These are phyloP conservation scores for Pseudozyma pruni DNA, from an alignment of 1,284 basidiomycete species.

Conservation along the genomic window DNA sequence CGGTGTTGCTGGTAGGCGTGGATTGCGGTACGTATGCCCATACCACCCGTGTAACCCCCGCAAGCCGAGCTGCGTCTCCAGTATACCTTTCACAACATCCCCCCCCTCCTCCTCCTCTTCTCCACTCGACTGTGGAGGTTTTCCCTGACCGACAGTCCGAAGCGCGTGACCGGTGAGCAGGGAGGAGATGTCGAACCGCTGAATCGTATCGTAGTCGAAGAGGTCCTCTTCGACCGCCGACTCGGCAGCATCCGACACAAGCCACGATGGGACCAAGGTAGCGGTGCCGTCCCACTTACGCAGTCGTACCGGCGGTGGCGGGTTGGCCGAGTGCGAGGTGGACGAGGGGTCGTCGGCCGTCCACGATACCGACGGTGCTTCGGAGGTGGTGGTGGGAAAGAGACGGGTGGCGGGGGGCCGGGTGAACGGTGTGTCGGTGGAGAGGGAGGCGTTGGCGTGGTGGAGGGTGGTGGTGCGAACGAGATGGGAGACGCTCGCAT, in stretches of 20 bases:
- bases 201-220: slow-evolving; percentile 21
- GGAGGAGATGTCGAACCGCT: neutral
- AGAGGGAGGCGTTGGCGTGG: neutral
- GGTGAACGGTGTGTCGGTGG: neutral
- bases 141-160: neutral
- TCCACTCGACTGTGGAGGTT: no score
- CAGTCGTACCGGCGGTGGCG: slow-evolving; percentile 10
- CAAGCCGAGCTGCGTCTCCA: slow-evolving; percentile 22
- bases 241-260: slow-evolving; percentile 12
- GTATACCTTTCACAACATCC: slow-evolving; percentile 9
- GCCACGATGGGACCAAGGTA: slow-evolving; percentile 4
- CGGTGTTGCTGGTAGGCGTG: no score
- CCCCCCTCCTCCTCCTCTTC: neutral
- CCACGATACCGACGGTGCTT: neutral
- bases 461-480: neutral
- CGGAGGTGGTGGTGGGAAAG: neutral
- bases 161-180: neutral
- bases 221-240: slow-evolving; percentile 5
- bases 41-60: slow-evolving; percentile 27
- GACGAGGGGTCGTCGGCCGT: neutral
- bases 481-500: slow-evolving; percentile 4
- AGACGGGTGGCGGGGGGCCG: slow-evolving; percentile 8
- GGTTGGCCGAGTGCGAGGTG: neutral
- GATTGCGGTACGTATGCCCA: slow-evolving; percentile 12
- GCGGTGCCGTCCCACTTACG: slow-evolving; percentile 33